Evolutionary conservation across 1,139 yeast species (phyloP), one percentile per base, ranked within the genome.

Genomic region (Saccharomyces hybrid): DNA sequence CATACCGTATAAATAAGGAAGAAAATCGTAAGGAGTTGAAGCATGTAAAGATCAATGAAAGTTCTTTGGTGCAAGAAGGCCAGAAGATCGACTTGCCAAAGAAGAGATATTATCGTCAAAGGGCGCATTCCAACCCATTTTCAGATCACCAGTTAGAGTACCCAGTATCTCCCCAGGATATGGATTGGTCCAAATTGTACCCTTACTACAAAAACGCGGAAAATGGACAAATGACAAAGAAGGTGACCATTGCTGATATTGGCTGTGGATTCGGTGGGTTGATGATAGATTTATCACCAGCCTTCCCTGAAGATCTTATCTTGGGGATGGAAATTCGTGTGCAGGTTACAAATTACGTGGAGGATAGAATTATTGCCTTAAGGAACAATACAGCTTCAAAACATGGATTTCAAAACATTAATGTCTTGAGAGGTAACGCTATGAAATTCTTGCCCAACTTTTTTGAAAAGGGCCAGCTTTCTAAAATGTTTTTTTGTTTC

Each of bases 211-310:
- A 70, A 54, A 79, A 81, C 59, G 74, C 70, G 51, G 67, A 62
- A 7, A 73, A 73, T 0, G 70, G 77, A 2, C 62, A 76, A 57
- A 72, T 82, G 78, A 67, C 73, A 5, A 73, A 78, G 53, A 68
- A 77, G 48, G 98, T 95, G 13, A 93, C 90, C 54, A 85, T 93
- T 54, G 98, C 98, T 3, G 99, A 93, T 69, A 82, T 93, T 57
- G 99, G 99, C 14, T 93, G 99, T 74, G 99, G 99, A 0, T 93
- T 88, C 70, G 99, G 99, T 51, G 99, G 99, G 0, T 77, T 93
- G 57, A 71, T 89, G 65, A 83, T 88, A 50, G 86, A 89, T 52
- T 77, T 93, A 55, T 86, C 97, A 1, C 87, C 91, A 2, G 82
- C 75, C 54, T 86, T 86, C 60, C 91, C 95, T 1, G 80, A 86